Evolutionary conservation across 2,329 filamentous ascomycete genomes (phyloP).

Genomic region (Dothideomycetes sp.): DNA sequence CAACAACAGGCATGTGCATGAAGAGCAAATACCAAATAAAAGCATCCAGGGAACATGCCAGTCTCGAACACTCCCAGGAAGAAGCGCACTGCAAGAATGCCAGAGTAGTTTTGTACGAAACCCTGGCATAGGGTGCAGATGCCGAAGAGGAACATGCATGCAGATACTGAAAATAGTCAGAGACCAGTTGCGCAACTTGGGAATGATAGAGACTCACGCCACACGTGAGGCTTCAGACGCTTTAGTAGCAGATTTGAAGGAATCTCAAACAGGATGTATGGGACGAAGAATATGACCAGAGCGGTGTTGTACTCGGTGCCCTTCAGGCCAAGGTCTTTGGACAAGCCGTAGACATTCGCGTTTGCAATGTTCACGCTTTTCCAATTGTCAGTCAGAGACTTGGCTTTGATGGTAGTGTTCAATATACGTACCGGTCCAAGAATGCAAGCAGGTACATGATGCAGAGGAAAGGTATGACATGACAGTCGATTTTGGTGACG

Average conservation of each 20-base stretch:
- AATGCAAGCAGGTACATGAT: slow-evolving; percentile 41
- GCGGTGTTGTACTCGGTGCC: slow-evolving; percentile 38
- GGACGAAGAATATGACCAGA: slow-evolving; percentile 44
- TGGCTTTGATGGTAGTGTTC: background rate
- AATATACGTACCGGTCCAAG: slow-evolving; percentile 26
- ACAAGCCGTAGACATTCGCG: slow-evolving; percentile 40
- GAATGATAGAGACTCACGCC: slow-evolving; percentile 18
- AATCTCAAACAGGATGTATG: slow-evolving; percentile 43
- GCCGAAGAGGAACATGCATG: slow-evolving; percentile 79
- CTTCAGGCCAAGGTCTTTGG: slow-evolving; percentile 32
- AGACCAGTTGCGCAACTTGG: background rate
- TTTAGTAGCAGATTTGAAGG: slow-evolving; percentile 42
- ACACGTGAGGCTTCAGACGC: slow-evolving; percentile 40
- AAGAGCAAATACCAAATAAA: too few relatives aligned
- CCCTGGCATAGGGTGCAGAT: slow-evolving; percentile 67
- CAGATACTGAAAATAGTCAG: slow-evolving; percentile 13
- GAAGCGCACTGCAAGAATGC: slow-evolving; percentile 68
- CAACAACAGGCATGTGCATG: too few relatives aligned
- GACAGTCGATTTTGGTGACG: slow-evolving; percentile 33
- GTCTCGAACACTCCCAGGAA: slow-evolving; percentile 58
- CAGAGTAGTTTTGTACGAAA: slow-evolving; percentile 64
- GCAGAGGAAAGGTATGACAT: slow-evolving; percentile 38
- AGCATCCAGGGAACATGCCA: slow-evolving; percentile 55
- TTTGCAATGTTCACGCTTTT: slow-evolving; percentile 42
- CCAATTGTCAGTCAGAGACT: slow-evolving; percentile 7